Percentiles rank a stretch among this genome's conserved stretches.
Evolutionary conservation across 202 grass and related monocot genomes (phyloP).

Genomic region (Schoenoplectus triqueter): DNA sequence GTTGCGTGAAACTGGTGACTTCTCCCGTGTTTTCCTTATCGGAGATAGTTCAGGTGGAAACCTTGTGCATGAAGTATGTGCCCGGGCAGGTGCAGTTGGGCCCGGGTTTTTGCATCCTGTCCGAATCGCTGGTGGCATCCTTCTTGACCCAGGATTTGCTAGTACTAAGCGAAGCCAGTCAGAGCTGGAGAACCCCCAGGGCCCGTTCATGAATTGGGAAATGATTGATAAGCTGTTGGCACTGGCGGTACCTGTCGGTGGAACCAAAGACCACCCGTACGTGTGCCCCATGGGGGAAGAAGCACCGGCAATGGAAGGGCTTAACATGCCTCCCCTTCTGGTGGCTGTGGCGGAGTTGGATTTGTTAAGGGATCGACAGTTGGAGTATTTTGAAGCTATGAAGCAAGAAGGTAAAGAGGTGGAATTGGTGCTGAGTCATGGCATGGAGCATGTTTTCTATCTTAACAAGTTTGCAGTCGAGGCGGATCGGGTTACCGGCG

Average conservation of each 20-base stretch:
- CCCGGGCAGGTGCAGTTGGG: not conserved
- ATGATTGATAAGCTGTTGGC: slow-evolving; percentile 58
- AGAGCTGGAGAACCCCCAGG: slow-evolving; percentile 52
- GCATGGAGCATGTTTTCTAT: slow-evolving; percentile 64
- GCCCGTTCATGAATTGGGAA: slow-evolving; percentile 49
- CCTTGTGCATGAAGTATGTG: slow-evolving; percentile 60
- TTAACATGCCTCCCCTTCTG: slow-evolving; percentile 52
- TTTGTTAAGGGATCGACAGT: slow-evolving; percentile 52
- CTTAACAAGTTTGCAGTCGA: slow-evolving; percentile 64
- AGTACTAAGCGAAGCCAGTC: slow-evolving; percentile 47
- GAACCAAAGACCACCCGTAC: slow-evolving; percentile 58
- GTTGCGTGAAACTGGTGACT: slow-evolving; percentile 41
- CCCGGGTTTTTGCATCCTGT: slow-evolving; percentile 18
- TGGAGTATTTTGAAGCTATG: slow-evolving; percentile 69
- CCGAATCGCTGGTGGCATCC: slow-evolving; percentile 52
- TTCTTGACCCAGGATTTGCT: slow-evolving; percentile 57
- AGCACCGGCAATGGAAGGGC: slow-evolving; percentile 41
- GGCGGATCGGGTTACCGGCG: slow-evolving; percentile 39
- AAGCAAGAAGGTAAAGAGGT: slow-evolving; percentile 44
- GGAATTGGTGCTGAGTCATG: slow-evolving; percentile 43
- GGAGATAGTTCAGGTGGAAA: slow-evolving; percentile 70
- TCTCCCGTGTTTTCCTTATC: slow-evolving; percentile 68
- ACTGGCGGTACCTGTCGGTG: slow-evolving; percentile 45
- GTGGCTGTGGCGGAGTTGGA: slow-evolving; percentile 49
- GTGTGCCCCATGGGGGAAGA: slow-evolving; percentile 44